Evolutionary conservation across 2,329 filamentous ascomycete species (phyloP).

Genomic region (Amylocarpus encephaloides): DNA sequence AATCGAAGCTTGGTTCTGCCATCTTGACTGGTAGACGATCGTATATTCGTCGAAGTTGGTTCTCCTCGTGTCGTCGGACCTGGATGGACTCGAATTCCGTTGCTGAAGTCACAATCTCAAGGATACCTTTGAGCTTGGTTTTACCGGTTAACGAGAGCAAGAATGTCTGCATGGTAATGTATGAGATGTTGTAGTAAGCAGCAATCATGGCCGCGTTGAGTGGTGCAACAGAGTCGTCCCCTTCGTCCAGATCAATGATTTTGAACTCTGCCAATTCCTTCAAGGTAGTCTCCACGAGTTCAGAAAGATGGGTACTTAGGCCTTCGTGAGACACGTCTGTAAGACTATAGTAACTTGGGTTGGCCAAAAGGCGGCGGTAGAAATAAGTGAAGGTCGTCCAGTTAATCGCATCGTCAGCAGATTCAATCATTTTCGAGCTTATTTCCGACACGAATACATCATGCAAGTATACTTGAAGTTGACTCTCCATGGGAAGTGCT

Average conservation of each 20-base stretch:
- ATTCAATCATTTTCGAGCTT: constrained; percentile 90
- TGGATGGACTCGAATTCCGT: constrained; percentile 95
- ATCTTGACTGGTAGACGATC: constrained; percentile 94
- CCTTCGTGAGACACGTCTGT: constrained; percentile 85
- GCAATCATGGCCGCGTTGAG: constrained; percentile 97
- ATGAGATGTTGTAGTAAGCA: constrained; percentile 98
- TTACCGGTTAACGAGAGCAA: constrained; percentile 79
- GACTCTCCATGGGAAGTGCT: constrained; percentile 89
- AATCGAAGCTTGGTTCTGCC: constrained; percentile 76
- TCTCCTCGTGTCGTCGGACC: constrained; percentile 86
- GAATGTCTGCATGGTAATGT: constrained; percentile 99
- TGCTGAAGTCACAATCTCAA: constrained; percentile 95
- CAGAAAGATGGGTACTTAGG: constrained; percentile 88
- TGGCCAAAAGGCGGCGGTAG: constrained; percentile 88
- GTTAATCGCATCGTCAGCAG: constrained; percentile 93
- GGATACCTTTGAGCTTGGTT: constrained; percentile 92
- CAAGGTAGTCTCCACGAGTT: constrained; percentile 86
- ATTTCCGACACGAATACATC: constrained; percentile 97
- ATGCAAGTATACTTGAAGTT: constrained; percentile 83
- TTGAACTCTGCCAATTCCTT: constrained; percentile 88
- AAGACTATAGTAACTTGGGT: constrained; percentile 93
- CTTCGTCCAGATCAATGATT: constrained; percentile 92
- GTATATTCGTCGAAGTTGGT: constrained; percentile 83
- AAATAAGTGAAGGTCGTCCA: constrained; percentile 99
- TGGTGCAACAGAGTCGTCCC: constrained; percentile 81